A percentile compares a stretch with the other conserved stretches of the same genome.
These are phyloP conservation scores for Zostera marina DNA, from an alignment of 116 monocot genomes.

Conservation along the genomic window DNA sequence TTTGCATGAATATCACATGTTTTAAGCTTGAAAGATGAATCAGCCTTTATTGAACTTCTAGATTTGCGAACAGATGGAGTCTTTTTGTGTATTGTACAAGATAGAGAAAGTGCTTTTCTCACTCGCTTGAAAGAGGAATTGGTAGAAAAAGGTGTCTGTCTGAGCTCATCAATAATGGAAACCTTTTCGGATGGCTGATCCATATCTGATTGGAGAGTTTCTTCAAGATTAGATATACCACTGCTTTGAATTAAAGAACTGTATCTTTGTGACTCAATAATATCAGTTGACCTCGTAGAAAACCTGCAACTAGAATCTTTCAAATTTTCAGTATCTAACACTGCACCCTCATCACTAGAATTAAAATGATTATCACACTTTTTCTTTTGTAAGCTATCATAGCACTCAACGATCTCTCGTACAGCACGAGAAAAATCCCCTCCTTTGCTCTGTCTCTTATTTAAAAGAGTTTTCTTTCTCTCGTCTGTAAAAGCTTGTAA, in stretches of 20 bases:
- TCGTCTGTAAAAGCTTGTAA: conserved; percentile 97
- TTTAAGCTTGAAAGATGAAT: conserved; percentile 15
- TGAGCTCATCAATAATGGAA: conserved; percentile 52
- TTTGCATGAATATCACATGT: conserved; percentile 9
- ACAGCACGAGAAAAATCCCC: conserved; percentile 95
- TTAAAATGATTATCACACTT: conserved; percentile 10
- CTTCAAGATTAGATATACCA: conserved; percentile 10
- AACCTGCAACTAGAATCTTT: conserved; percentile 12
- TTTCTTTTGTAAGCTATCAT: conserved; percentile 42
- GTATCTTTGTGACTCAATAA: conserved; percentile 12
- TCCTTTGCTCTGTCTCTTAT: conserved; percentile 86
- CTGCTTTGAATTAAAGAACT: conserved; percentile 7
- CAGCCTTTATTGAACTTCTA: conserved; percentile 31
- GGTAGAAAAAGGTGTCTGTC: conserved; percentile 30
- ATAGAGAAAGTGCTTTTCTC: conserved; percentile 26
- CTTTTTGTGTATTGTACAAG: conserved; percentile 19
- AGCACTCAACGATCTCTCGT: conserved; percentile 73
- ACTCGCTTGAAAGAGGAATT: conserved; percentile 32
- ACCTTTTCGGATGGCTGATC: conserved; percentile 26
- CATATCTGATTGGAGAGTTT: conserved; percentile 5
- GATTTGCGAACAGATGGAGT: conserved; percentile 29
- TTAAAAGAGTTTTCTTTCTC: conserved; percentile 63
- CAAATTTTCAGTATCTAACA: conserved; percentile 10
- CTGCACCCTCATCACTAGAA: conserved; percentile 16
- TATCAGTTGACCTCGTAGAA: not conserved